Conservation (phyloP, 106 monocot genomes). For the Hemerocallis citrina region DNA sequence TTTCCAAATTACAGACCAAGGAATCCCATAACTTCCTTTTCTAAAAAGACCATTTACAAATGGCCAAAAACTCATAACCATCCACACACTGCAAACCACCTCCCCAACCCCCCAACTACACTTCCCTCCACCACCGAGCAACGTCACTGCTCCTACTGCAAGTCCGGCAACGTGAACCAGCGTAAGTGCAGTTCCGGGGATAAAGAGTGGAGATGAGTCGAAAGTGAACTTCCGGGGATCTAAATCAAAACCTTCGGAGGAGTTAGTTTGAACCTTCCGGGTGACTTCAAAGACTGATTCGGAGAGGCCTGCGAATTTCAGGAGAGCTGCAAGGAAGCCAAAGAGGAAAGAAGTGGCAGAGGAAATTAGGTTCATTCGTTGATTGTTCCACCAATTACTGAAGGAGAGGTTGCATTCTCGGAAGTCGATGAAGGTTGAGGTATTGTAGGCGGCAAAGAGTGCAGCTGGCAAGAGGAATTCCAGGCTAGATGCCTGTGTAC, state of each 20-base stretch:
- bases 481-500: conserved; percentile 14
- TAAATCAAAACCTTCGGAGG: not conserved
- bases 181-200: too few relatives aligned
- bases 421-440: conserved; percentile 21
- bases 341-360: conserved; percentile 23
- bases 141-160: too few relatives aligned
- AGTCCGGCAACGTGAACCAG: too few relatives aligned
- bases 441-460: conserved; percentile 13
- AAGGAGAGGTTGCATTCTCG: conserved; percentile 10
- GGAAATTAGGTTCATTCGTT: conserved; percentile 28
- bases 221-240: conserved; percentile 42
- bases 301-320: conserved; percentile 32
- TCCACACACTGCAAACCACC: conserved; percentile 24
- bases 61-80: conserved; percentile 41
- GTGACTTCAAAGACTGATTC: conserved; percentile 41
- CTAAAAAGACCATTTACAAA: conserved; percentile 46
- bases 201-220: conserved; percentile 39
- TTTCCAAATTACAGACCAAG: conserved; percentile 35
- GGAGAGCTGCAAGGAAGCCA: conserved; percentile 22
- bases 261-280: conserved; percentile 16
- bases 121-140: not conserved
- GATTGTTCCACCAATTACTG: conserved; percentile 52
- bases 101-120: conserved; percentile 22
- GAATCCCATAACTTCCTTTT: conserved; percentile 45
- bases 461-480: conserved; percentile 1